Percentiles rank a stretch among this genome's conserved stretches.
Conservation (phyloP, 106 monocot genomes). For the Dendrobium nobile region DNA sequence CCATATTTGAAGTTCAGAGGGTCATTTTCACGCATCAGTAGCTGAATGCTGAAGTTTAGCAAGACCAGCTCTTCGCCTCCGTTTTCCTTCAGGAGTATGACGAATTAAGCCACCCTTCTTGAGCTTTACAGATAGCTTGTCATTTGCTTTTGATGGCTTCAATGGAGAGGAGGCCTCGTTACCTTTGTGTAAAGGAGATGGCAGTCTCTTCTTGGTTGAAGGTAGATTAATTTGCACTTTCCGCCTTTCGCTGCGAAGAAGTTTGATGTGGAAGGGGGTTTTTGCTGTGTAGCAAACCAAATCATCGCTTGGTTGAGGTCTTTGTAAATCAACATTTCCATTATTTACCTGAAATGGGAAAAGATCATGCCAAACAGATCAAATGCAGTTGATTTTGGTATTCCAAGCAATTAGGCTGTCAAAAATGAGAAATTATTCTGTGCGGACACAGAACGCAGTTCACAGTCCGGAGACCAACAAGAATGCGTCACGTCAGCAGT, state of each 20-base stretch:
- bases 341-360: constrained; percentile 62
- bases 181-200: constrained; percentile 25
- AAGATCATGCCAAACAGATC: neutral
- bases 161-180: constrained; percentile 15
- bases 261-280: constrained; percentile 45
- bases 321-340: constrained; percentile 65
- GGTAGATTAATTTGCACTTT: constrained; percentile 5
- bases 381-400: neutral
- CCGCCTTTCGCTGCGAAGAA: constrained; percentile 17
- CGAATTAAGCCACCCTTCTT: constrained; percentile 23
- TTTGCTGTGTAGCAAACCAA: constrained; percentile 50
- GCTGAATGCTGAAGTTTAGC: constrained; percentile 21
- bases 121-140: constrained; percentile 21
- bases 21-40: neutral
- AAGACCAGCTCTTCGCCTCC: constrained; percentile 32
- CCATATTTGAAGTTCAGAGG: neutral
- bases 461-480: too few relatives aligned
- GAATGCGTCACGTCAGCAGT: too few relatives aligned
- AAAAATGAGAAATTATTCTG: too few relatives aligned
- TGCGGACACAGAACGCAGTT: too few relatives aligned
- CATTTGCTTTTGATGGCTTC: constrained; percentile 18
- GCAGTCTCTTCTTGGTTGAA: constrained; percentile 46
- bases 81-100: constrained; percentile 59
- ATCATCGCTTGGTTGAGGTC: constrained; percentile 12
- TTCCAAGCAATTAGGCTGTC: too few relatives aligned